These are phyloP conservation scores for Lachancea cidri DNA, from an alignment of 805 yeast species.

Conservation along the genomic window DNA sequence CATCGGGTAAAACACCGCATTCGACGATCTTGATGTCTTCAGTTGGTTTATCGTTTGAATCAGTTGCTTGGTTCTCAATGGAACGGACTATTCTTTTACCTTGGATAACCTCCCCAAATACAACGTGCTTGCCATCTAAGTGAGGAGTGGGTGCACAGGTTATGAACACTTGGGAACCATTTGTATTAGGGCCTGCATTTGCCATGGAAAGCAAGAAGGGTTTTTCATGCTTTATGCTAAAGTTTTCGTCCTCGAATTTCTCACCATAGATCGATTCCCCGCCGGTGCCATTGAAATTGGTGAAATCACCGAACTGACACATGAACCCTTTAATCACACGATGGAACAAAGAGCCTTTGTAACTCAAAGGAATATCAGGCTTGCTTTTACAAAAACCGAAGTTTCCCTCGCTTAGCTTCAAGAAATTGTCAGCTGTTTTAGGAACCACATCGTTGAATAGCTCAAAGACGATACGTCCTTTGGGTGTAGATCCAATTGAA, in stretches of 20 bases:
- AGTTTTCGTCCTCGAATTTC: conserved; percentile 87
- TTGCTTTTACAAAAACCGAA: conserved; percentile 39
- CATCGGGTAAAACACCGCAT: conserved; percentile 71
- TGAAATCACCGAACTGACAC: conserved; percentile 95
- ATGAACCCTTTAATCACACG: conserved; percentile 84
- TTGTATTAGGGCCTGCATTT: conserved; percentile 91
- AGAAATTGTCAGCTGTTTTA: conserved; percentile 83
- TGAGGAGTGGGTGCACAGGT: conserved; percentile 94
- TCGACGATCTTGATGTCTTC: conserved; percentile 65
- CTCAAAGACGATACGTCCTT: conserved; percentile 78
- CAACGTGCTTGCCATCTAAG: conserved; percentile 93
- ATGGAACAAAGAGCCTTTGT: conserved; percentile 87
- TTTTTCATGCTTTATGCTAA: conserved; percentile 64
- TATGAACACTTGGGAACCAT: conserved; percentile 93
- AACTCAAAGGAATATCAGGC: conserved; percentile 51
- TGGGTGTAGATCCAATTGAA: conserved; percentile 59
- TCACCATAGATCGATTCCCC: conserved; percentile 83
- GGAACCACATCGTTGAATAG: conserved; percentile 72
- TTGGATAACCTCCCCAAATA: conserved; percentile 80
- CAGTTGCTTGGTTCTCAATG: conserved; percentile 66
- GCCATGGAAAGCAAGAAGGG: conserved; percentile 96
- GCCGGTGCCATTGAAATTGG: conserved; percentile 67
- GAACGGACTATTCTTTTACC: conserved; percentile 79
- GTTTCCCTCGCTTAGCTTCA: conserved; percentile 86
- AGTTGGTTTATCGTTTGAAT: conserved; percentile 62